Percentiles rank a stretch among this genome's conserved stretches.
Conservation (phyloP, 164 flowering plant species). For the Vitis rotundifolia region DNA sequence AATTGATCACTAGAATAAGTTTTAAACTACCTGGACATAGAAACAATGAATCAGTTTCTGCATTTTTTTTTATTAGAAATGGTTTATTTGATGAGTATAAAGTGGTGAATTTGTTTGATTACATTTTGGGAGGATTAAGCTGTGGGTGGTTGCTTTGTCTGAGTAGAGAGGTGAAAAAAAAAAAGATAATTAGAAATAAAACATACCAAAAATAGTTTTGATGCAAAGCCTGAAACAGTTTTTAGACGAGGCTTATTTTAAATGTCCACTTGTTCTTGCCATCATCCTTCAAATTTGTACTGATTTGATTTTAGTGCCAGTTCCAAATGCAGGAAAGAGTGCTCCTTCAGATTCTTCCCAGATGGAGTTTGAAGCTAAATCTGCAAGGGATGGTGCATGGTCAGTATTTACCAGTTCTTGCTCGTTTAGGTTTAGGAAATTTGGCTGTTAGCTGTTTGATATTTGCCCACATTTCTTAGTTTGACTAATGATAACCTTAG, state of each 20-base stretch:
- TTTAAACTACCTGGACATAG: too few species aligned
- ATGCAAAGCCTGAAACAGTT: too few species aligned
- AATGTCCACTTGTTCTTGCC: not conserved
- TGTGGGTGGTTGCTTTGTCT: too few species aligned
- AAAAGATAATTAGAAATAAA: too few species aligned
- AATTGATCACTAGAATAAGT: too few species aligned
- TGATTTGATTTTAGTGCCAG: slow-evolving; percentile 13
- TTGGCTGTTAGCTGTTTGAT: not conserved
- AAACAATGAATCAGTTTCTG: too few species aligned
- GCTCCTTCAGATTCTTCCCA: slow-evolving; percentile 35
- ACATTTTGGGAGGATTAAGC: too few species aligned
- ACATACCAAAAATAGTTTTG: too few species aligned
- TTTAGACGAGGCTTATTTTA: not conserved
- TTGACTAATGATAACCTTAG: not conserved
- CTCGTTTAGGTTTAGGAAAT: not conserved
- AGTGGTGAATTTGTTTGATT: too few species aligned
- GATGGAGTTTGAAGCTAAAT: slow-evolving; percentile 90
- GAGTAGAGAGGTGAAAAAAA: too few species aligned
- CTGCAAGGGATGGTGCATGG: slow-evolving; percentile 96
- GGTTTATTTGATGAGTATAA: too few species aligned
- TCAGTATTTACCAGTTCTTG: slow-evolving; percentile 25
- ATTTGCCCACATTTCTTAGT: not conserved
- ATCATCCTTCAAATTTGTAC: not conserved
- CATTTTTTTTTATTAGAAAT: too few species aligned
- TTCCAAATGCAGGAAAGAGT: slow-evolving; percentile 38